These are phyloP conservation scores for Pythium sp. DNA, from an alignment of 352 stramenopile species.

Conservation along the genomic window DNA sequence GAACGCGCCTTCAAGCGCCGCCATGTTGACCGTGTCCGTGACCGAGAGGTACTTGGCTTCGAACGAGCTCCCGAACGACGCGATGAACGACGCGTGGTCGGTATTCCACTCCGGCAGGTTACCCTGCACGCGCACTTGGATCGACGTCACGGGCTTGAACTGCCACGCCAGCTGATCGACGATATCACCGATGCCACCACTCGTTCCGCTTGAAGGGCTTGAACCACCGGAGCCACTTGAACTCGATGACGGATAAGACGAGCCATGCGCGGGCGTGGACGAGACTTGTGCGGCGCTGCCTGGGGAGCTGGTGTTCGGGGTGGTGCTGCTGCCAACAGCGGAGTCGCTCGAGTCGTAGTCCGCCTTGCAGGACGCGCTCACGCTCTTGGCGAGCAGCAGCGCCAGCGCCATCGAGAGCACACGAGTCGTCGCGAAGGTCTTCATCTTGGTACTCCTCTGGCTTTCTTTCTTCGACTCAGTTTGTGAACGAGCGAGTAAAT, in stretches of 20 bases:
- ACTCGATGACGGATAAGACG: not conserved
- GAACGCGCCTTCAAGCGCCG: conserved; percentile 48
- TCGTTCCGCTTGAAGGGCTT: not conserved
- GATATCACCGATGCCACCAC: not conserved
- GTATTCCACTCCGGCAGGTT: conserved; percentile 39
- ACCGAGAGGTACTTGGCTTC: conserved; percentile 41
- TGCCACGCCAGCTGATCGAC: not conserved
- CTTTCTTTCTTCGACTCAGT: not conserved
- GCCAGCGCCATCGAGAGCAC: not conserved
- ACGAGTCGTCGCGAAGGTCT: not conserved
- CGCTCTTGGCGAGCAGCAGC: not conserved
- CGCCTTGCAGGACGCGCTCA: not conserved
- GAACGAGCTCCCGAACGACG: conserved; percentile 36
- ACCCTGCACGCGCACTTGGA: conserved; percentile 55
- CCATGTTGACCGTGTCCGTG: conserved; percentile 53
- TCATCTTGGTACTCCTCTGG: not conserved
- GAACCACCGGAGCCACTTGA: not conserved
- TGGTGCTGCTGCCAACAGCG: not conserved
- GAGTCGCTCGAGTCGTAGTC: not conserved
- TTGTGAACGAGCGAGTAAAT: not conserved
- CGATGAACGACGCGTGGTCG: conserved; percentile 32
- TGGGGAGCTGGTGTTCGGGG: not conserved
- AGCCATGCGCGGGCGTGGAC: not conserved
- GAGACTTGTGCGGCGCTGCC: not conserved
- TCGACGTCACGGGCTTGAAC: conserved; percentile 39